Base-by-base conservation (phyloP, 1,284 basidiomycete species). In the Rugosomyces carneus region DNA sequence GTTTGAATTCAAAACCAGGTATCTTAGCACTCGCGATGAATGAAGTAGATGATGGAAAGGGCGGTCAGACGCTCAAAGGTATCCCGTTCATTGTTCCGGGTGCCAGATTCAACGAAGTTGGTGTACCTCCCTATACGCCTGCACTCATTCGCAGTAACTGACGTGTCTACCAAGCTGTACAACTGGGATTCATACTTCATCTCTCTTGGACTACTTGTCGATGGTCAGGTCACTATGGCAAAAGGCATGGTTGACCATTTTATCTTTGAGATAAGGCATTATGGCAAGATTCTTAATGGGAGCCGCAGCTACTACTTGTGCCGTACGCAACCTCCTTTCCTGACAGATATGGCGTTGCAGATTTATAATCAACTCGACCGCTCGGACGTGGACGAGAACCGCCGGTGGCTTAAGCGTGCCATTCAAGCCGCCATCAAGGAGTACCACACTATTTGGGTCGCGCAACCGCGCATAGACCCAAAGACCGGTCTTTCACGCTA, bases 161-260 rank as follows among this genome's bases (percentile, higher is more conserved):
- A 21, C 31, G 19, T 18, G 8, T 16, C 15, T 40, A 15, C 38
- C 39, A 57, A 90, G 86, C 70, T 92, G 20, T 89, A 89, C 69
- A 92, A 91, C 63, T 93, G 89, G 90, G 90, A 93, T 64, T 91
- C 88, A 16, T 96, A 95, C 71, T 96, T 96, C 64, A 93, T 95
- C 60, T 78, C 89, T 10, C 81, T 99, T 20, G 95, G 95, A 26
- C 79, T 99, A 5, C 80, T 99, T 16, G 90, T 97, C 19, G 95
- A 99, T 63, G 93, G 92, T 21, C 84, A 93, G 59, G 80, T 96
- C 34, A 81, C 86, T 53, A 89, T 98, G 76, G 95, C 95, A 6
- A 92, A 93, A 68, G 90, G 91, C 56, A 94, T 96, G 78, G 93
- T 98, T 39, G 95, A 98, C 52, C 95, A 99, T 66, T 99, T 97